Evolutionary conservation across 2,329 filamentous ascomycete genomes (phyloP).

Genomic region (Penicillium hordei): DNA sequence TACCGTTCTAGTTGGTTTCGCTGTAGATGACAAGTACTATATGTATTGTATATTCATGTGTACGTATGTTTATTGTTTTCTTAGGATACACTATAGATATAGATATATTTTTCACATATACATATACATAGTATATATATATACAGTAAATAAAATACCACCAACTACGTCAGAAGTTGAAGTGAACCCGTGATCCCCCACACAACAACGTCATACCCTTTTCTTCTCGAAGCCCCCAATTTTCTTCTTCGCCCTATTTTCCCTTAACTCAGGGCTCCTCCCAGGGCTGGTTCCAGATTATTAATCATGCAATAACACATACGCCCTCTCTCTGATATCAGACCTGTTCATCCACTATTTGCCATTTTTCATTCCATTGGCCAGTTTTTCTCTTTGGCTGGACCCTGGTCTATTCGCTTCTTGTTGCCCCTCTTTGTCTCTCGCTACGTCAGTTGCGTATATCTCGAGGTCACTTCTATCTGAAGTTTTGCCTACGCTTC

Average conservation of each 20-base stretch:
- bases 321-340: slow-evolving; percentile 15
- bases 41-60: too few relatives aligned
- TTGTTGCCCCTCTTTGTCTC: slow-evolving; percentile 20
- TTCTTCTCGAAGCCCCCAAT: slow-evolving; percentile 23
- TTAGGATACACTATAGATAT: too few relatives aligned
- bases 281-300: slow-evolving; percentile 9
- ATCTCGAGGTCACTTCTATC: neutral
- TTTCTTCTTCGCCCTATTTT: slow-evolving; percentile 19
- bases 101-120: too few relatives aligned
- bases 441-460: slow-evolving; percentile 7
- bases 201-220: slow-evolving; percentile 29
- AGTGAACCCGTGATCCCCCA: slow-evolving; percentile 25
- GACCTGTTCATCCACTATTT: slow-evolving; percentile 10
- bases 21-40: too few relatives aligned
- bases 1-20: too few relatives aligned
- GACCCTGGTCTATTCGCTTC: slow-evolving; percentile 14
- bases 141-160: too few relatives aligned
- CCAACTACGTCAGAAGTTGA: slow-evolving; percentile 15
- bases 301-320: slow-evolving; percentile 23
- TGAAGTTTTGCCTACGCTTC: neutral
- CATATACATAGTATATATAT: neutral
- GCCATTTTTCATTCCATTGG: slow-evolving; percentile 1
- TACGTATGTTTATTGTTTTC: too few relatives aligned
- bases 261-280: neutral
- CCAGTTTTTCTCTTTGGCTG: slow-evolving; percentile 16